Evolutionary conservation across 2,329 filamentous ascomycete genomes (phyloP).

Genomic region (Hansfordia pulvinata): DNA sequence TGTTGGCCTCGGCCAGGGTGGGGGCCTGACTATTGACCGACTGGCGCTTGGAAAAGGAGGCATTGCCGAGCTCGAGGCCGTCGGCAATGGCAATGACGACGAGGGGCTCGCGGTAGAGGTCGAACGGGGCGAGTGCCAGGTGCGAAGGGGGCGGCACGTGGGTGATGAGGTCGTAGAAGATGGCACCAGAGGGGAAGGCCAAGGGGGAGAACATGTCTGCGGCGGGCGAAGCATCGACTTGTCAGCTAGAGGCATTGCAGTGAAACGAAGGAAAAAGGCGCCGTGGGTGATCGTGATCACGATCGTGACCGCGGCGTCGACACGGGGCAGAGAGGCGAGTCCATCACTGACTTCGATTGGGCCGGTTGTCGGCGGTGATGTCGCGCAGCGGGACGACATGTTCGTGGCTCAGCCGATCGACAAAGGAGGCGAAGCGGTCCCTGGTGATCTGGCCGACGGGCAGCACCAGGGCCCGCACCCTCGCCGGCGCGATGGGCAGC

Average conservation of each 20-base stretch:
- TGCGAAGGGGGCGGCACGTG: constrained; percentile 70
- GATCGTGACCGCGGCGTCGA: background rate
- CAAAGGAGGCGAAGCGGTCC: constrained; percentile 65
- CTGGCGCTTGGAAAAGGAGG: constrained; percentile 37
- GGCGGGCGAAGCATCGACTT: constrained; percentile 3
- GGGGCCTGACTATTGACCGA: constrained; percentile 35
- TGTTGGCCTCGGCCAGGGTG: constrained; percentile 40
- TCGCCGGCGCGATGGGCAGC: constrained; percentile 81
- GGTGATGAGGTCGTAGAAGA: constrained; percentile 79
- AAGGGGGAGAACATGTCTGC: constrained; percentile 88
- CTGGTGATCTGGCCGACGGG: constrained; percentile 78
- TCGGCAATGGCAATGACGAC: constrained; percentile 78
- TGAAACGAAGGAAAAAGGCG: background rate
- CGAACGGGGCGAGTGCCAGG: constrained; percentile 72
- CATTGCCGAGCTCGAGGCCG: constrained; percentile 51
- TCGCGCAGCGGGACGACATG: constrained; percentile 76
- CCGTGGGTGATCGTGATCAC: background rate
- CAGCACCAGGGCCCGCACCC: constrained; percentile 75
- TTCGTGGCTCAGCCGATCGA: constrained; percentile 64
- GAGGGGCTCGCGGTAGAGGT: constrained; percentile 75
- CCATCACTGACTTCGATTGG: constrained; percentile 61
- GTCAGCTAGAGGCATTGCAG: too few species aligned
- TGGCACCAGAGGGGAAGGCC: constrained; percentile 71
- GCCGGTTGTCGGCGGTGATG: constrained; percentile 70
- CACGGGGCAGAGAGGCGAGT: too few species aligned